Base-by-base conservation (phyloP, 2,329 filamentous ascomycete species). In the Cercospora sojina region DNA sequence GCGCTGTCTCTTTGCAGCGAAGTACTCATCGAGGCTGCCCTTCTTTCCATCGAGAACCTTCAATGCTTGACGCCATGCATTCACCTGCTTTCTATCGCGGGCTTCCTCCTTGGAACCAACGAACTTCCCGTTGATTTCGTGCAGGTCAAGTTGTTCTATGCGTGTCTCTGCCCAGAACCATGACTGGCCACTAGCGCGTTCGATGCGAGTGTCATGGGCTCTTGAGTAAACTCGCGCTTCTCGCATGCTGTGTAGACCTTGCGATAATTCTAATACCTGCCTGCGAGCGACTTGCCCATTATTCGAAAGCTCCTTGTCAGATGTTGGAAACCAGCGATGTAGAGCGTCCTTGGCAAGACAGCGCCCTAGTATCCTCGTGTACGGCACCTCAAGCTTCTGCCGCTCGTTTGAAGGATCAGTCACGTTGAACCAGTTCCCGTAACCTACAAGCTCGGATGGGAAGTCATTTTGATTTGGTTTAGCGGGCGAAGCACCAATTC, bases 151-250 rank as follows among this genome's bases (percentile, higher is more conserved):
- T 0, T 85, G 83, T 57, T 88, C 83, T 0, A 83, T 82, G 1
- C 87, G 81, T 23, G 79, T 80, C 61, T 88, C 86, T 0, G 81
- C 85, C 83, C 84, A 87, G 73, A 83, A 86, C 86, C 86, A 88
- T 0, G 77, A 75, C 27, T 81, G 79, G 13, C 77, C 80, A 6
- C 41, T 58, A 4, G 29, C 64, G 29, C 58, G 67, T 51, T 70
- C 59, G 29, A 88, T 85, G 2, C 86, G 83, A 0, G 77, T 67
- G 65, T 88, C 84, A 16, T 80, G 76, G 12, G 77, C 68, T 0
- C 74, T 71, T 1, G 84, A 81, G 71, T 81, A 87, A 0, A 74
- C 70, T 1, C 86, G 81, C 0, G 80, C 84, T n/a, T 79, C 76
- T 0, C 80, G 58, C 0, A 86, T 75, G 2, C 82, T 80, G 12